A percentile compares a stretch with the other conserved stretches of the same genome.
Evolutionary conservation across 257 asterid genomes (phyloP).

Genomic region (Misopates orontium): DNA sequence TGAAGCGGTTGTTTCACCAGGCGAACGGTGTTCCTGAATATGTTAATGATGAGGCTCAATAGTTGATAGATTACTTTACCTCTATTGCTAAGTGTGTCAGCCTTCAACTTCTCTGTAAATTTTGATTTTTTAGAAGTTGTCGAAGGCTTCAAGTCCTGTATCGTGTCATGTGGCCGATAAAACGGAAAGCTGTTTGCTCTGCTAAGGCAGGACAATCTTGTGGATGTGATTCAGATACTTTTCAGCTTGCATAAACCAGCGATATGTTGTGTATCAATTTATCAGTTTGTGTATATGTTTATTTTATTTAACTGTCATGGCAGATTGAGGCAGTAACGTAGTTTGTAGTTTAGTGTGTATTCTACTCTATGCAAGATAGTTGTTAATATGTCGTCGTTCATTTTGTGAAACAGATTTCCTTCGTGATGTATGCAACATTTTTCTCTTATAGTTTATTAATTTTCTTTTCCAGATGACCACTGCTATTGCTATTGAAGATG

Average conservation of each 20-base stretch:
- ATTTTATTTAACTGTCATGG: too few relatives aligned
- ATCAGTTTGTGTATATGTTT: too few relatives aligned
- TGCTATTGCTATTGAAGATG: constrained; percentile 88
- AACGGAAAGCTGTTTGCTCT: background rate
- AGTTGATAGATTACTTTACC: background rate
- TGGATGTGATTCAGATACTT: too few relatives aligned
- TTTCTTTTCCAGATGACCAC: constrained; percentile 67
- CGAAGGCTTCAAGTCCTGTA: too few relatives aligned
- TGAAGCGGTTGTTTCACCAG: background rate
- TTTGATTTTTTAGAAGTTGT: background rate
- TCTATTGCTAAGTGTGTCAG: background rate
- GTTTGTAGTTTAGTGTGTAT: too few relatives aligned
- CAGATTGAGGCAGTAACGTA: too few relatives aligned
- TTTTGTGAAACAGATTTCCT: background rate
- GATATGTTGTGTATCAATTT: too few relatives aligned
- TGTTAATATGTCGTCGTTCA: too few relatives aligned
- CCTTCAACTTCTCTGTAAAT: background rate
- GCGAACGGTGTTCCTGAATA: too few relatives aligned
- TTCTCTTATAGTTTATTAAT: constrained; percentile 14
- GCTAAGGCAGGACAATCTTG: background rate
- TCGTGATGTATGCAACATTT: background rate
- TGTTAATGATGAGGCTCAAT: background rate
- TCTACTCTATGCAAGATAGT: too few relatives aligned
- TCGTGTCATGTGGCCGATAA: too few relatives aligned
- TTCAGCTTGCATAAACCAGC: too few relatives aligned